phyloP scores from a whole-genome alignment of 768 basidiomycete genomes.

The Leccinum sublutescens region DNA sequence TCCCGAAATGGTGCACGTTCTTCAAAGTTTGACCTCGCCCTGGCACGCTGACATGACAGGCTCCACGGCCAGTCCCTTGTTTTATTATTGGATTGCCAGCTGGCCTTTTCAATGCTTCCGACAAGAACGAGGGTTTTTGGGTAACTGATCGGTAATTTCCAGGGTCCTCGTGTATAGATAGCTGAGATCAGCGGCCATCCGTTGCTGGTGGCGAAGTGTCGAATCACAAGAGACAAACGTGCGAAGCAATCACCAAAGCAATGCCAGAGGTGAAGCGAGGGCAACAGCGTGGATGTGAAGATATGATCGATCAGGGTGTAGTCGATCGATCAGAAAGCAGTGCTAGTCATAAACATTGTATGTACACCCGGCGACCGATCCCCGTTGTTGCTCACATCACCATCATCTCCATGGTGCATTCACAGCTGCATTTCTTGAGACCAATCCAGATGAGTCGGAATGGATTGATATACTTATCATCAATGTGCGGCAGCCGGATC shows the following conservation, averaged over 20 bases:
- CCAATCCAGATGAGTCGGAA: not conserved
- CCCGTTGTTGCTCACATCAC: not conserved
- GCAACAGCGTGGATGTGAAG: not conserved
- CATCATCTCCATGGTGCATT: not conserved
- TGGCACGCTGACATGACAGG: not conserved
- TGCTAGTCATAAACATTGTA: not conserved
- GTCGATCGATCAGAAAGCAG: not conserved
- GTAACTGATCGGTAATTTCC: not conserved
- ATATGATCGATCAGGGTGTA: not conserved
- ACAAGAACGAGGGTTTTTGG: not conserved
- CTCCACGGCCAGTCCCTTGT: not conserved
- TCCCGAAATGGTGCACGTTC: not conserved
- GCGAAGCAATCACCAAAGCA: not conserved
- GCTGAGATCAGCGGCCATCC: not conserved
- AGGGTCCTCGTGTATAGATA: not conserved
- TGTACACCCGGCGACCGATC: not conserved
- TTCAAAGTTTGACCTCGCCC: not conserved
- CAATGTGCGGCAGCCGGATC: not conserved
- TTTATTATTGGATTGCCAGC: not conserved
- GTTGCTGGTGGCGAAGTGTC: not conserved
- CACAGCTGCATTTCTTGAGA: not conserved
- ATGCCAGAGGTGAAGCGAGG: not conserved
- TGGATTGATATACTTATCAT: not conserved
- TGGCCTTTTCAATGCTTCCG: not conserved
- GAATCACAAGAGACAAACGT: not conserved